Evolutionary conservation across 352 stramenopile species (phyloP).

Genomic region (Phytophthora uliginosa): DNA sequence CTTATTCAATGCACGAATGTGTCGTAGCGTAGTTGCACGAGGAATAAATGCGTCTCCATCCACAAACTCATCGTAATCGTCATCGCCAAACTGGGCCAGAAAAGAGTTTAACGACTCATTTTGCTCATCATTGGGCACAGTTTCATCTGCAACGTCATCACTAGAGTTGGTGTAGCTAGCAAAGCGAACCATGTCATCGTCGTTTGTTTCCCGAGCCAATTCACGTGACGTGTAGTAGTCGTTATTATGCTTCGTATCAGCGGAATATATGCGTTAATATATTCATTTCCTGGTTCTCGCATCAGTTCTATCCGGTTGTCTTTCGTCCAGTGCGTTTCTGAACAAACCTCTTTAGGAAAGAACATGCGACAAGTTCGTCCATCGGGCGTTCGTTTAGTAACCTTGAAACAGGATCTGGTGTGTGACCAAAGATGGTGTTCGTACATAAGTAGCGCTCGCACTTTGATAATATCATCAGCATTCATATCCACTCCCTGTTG

Average conservation of each 20-base stretch:
- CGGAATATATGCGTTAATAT: slow-evolving; percentile 4
- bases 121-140: too few relatives aligned
- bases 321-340: slow-evolving; percentile 2
- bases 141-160: too few relatives aligned
- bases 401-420: slow-evolving; percentile 12
- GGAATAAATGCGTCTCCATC: too few relatives aligned
- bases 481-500: neutral
- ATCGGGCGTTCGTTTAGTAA: slow-evolving; percentile 10
- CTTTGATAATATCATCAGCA: neutral
- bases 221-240: too few relatives aligned
- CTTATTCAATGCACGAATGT: too few relatives aligned
- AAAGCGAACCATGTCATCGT: too few relatives aligned
- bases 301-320: slow-evolving; percentile 4
- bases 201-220: too few relatives aligned
- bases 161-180: too few relatives aligned
- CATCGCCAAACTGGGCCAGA: too few relatives aligned
- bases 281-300: slow-evolving; percentile 2
- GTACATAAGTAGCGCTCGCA: neutral
- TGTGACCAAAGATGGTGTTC: slow-evolving; percentile 18
- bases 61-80: too few relatives aligned
- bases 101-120: too few relatives aligned
- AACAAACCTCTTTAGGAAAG: slow-evolving; percentile 5
- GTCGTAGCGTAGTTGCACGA: too few relatives aligned
- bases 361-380: slow-evolving; percentile 9
- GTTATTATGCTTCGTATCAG: neutral